phyloP scores from a whole-genome alignment of 345 rosid genomes.

The Hypericum androsaemum region DNA sequence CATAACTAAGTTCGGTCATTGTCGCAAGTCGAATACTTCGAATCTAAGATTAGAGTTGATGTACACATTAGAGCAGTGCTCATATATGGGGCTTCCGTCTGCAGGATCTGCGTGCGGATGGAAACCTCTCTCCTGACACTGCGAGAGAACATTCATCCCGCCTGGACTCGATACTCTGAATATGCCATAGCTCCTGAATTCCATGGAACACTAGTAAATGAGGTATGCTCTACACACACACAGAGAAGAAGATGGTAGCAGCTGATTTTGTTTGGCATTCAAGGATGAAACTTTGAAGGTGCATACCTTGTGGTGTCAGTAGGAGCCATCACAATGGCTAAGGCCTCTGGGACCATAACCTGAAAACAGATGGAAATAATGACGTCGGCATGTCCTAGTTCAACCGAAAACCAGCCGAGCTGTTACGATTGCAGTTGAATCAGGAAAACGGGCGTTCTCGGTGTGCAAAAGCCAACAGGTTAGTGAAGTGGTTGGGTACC shows the following conservation, averaged over 20 bases:
- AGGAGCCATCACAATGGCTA: slow-evolving; percentile 90
- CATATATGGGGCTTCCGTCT: slow-evolving; percentile 60
- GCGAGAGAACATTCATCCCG: slow-evolving; percentile 64
- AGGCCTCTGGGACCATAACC: slow-evolving; percentile 88
- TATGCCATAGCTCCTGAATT: slow-evolving; percentile 53
- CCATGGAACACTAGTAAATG: background rate
- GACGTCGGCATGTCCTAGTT: background rate
- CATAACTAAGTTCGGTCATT: slow-evolving; percentile 6
- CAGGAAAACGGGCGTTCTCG: too few relatives aligned
- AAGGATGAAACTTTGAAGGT: slow-evolving; percentile 1
- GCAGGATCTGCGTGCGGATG: slow-evolving; percentile 63
- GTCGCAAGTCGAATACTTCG: slow-evolving; percentile 83
- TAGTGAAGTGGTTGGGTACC: slow-evolving; percentile 19
- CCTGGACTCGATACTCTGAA: slow-evolving; percentile 63
- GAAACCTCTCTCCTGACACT: slow-evolving; percentile 60
- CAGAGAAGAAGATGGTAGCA: background rate
- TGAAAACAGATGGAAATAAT: slow-evolving; percentile 15
- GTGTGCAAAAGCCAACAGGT: background rate
- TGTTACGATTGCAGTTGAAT: too few relatives aligned
- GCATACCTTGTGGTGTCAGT: slow-evolving; percentile 63
- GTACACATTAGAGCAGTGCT: slow-evolving; percentile 71
- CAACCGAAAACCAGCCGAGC: too few relatives aligned
- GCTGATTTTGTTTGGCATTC: background rate
- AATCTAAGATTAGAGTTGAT: slow-evolving; percentile 77
- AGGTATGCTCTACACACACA: background rate